Evolutionary conservation across 345 rosid species (phyloP).

Genomic region (Brassica incana): DNA sequence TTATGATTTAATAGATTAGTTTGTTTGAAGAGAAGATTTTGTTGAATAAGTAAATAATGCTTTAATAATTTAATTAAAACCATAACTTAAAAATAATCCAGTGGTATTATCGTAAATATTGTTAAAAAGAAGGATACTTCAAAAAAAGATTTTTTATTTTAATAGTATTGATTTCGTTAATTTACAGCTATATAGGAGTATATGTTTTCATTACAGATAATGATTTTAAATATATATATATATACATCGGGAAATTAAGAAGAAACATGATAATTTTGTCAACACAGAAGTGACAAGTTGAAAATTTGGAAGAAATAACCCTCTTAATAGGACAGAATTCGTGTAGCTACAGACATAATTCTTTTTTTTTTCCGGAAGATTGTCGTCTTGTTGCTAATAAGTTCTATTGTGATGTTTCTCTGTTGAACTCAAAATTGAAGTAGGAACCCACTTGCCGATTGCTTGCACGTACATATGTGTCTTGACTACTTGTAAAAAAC

Average conservation of each 20-base stretch:
- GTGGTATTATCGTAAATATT: no score
- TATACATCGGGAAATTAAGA: not conserved
- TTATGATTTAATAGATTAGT: no score
- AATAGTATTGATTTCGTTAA: not conserved
- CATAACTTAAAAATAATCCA: no score
- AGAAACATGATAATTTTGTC: not conserved
- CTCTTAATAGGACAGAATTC: not conserved
- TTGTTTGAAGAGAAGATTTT: no score
- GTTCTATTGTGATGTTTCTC: not conserved
- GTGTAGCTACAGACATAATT: not conserved
- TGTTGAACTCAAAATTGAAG: constrained; percentile 6
- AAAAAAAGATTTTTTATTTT: no score
- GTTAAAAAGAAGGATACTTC: no score
- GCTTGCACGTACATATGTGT: not conserved
- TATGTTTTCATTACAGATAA: not conserved
- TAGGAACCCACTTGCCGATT: not conserved
- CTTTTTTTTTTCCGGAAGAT: not conserved
- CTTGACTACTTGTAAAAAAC: not conserved
- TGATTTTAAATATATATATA: not conserved
- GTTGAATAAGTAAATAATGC: no score
- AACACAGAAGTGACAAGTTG: not conserved
- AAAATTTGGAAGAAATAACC: not conserved
- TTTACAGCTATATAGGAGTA: not conserved
- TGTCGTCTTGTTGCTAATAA: not conserved
- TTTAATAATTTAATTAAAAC: no score